Base-by-base conservation (phyloP, 352 stramenopile species). In the Phytopythium chamaehyphon region DNA sequence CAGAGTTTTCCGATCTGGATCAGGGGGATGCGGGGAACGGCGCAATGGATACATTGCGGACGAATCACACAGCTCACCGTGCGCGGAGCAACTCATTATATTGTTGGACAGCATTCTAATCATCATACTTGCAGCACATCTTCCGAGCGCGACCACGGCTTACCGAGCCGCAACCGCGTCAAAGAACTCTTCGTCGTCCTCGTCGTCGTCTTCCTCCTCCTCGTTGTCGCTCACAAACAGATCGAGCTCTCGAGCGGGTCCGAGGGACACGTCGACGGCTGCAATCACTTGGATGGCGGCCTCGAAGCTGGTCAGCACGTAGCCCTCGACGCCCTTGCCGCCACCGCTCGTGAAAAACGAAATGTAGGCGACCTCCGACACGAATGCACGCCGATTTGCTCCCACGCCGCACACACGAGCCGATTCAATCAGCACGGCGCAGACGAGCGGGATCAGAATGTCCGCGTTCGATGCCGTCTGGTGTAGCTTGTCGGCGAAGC, bases 291-390 rank as follows among this genome's bases (percentile, higher is more conserved):
- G 80, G 18, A 91, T 65, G 16, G 73, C 73, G 14, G 75, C 80
- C 49, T 91, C 73, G 48, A 91, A 86, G 21, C 75, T 89, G 12
- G 77, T 91, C 38, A 91, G 43, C 37, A 87, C 80, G 47, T 91
- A 91, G 1, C 77, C 77, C 61, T 91, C 80, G 19, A 88, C 78
- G 26, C 80, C 80, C 58, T 87, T 83, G 23, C 80, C 80, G 22
- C 80, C 80, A 26, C 77, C 80, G 28, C 85, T 73, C 23, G 78
- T 91, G 47, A 91, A 85, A 40, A 84, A 89, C 15, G 77, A 83
- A 51, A 86, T 80, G 47, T 83, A 87, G n/a, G 76, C 80, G 36
- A 89, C 75, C 44, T 89, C 69, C 1, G 77, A 75, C 23, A 88
- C 77, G n/a, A 89, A 88, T 21, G 72, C 54, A n/a, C 50, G 59